Evolutionary conservation across 108 stramenopile species (phyloP).

Genomic region (Skeletonema potamos): DNA sequence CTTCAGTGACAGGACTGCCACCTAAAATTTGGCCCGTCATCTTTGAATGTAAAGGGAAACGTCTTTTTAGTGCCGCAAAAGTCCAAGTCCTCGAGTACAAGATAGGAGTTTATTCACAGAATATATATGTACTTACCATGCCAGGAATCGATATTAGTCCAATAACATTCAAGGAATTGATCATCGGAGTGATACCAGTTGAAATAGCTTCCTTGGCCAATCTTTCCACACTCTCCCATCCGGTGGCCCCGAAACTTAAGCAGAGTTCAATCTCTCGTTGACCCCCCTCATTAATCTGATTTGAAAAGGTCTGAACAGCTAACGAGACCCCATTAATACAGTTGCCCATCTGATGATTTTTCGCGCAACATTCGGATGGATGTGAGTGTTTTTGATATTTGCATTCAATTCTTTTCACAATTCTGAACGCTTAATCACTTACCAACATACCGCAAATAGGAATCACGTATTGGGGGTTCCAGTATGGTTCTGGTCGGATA

Average conservation of each 20-base stretch:
- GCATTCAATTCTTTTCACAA: background rate
- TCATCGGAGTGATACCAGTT: slow-evolving; percentile 53
- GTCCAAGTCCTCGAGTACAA: too few relatives aligned
- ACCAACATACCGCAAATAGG: slow-evolving; percentile 86
- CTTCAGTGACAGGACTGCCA: slow-evolving; percentile 73
- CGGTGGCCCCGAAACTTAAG: slow-evolving; percentile 67
- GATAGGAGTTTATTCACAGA: too few relatives aligned
- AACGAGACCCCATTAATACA: slow-evolving; percentile 77
- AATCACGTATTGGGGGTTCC: slow-evolving; percentile 85
- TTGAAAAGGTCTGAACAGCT: slow-evolving; percentile 61
- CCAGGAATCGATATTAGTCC: slow-evolving; percentile 90
- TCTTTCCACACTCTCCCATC: slow-evolving; percentile 52
- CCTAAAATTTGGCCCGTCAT: slow-evolving; percentile 95
- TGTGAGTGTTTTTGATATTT: too few relatives aligned
- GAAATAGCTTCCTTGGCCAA: slow-evolving; percentile 51
- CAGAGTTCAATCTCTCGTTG: slow-evolving; percentile 53
- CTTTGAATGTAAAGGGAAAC: too few relatives aligned
- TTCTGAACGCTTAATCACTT: background rate
- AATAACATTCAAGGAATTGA: slow-evolving; percentile 67
- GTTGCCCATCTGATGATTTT: slow-evolving; percentile 58
- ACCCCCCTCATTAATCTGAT: slow-evolving; percentile 52
- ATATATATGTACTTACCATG: too few relatives aligned
- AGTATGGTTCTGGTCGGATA: slow-evolving; percentile 61
- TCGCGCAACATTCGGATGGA: background rate
- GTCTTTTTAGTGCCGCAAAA: too few relatives aligned